Evolutionary conservation across 768 basidiomycete genomes (phyloP).

Genomic region (Termitomyces sp.): DNA sequence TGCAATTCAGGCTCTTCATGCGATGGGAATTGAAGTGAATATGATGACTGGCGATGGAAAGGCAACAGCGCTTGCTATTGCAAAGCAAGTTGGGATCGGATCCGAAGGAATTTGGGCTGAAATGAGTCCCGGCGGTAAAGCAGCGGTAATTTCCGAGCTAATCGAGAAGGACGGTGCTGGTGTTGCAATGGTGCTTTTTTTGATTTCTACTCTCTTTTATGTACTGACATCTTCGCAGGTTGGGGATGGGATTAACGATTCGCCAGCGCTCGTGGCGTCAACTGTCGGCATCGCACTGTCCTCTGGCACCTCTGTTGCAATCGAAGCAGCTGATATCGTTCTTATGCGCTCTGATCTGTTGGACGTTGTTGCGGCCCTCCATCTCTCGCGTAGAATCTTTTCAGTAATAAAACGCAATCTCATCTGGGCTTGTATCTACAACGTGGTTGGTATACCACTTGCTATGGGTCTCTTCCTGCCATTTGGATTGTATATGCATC

Average conservation of each 20-base stretch:
- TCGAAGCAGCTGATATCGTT: conserved; percentile 97
- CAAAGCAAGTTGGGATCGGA: conserved; percentile 83
- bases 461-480: conserved; percentile 98
- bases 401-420: conserved; percentile 88
- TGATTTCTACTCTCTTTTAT: conserved; percentile 1
- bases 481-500: conserved; percentile 87
- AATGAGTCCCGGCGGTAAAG: conserved; percentile 96
- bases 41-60: conserved; percentile 94
- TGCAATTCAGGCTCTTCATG: conserved; percentile 74
- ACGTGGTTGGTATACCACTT: conserved; percentile 88
- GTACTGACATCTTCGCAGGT: conserved; percentile 45
- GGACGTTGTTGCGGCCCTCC: conserved; percentile 94
- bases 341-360: conserved; percentile 96
- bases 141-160: conserved; percentile 73
- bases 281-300: conserved; percentile 96
- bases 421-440: conserved; percentile 95
- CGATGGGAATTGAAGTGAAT: conserved; percentile 88
- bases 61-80: conserved; percentile 82
- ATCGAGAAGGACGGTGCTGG: conserved; percentile 66
- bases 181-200: conserved; percentile 78
- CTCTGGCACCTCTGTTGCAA: conserved; percentile 93
- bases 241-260: conserved; percentile 98
- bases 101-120: conserved; percentile 82
- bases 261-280: conserved; percentile 92
- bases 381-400: conserved; percentile 88